These are phyloP conservation scores for Alternaria triticina DNA, from an alignment of 2,329 filamentous ascomycete species.

Conservation along the genomic window DNA sequence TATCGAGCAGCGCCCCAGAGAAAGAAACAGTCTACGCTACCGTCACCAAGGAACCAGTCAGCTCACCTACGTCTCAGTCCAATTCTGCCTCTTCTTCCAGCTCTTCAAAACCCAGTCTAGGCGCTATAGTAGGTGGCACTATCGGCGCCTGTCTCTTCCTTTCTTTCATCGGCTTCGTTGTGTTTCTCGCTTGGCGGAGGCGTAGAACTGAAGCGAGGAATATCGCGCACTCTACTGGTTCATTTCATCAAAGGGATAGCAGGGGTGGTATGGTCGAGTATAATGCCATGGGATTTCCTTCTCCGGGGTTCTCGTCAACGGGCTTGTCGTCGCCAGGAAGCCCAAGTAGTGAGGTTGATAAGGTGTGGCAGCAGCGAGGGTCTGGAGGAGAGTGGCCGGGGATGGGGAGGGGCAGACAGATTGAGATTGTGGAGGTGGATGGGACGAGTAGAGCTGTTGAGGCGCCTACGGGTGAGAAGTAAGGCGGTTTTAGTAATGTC, in stretches of 20 bases:
- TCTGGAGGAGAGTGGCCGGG: slow-evolving; percentile 1
- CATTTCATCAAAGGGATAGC: not conserved
- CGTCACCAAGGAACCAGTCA: slow-evolving; percentile 1
- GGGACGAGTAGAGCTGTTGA: slow-evolving; percentile 15
- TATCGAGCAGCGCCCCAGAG: not conserved
- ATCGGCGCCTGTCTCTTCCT: slow-evolving; percentile 38
- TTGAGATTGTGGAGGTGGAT: slow-evolving; percentile 19
- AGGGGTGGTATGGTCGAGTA: slow-evolving; percentile 11
- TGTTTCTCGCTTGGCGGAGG: slow-evolving; percentile 30
- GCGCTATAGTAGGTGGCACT: slow-evolving; percentile 43
- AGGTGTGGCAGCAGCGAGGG: slow-evolving; percentile 6
- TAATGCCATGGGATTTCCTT: slow-evolving; percentile 12
- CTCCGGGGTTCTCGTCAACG: not conserved
- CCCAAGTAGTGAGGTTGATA: slow-evolving; percentile 2
- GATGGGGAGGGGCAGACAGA: not conserved
- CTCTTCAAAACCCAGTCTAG: slow-evolving; percentile 23
- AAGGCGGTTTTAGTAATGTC: not conserved
- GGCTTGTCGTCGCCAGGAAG: not conserved
- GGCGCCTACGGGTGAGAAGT: slow-evolving; percentile 3
- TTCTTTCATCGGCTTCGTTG: slow-evolving; percentile 27
- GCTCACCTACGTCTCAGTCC: not conserved
- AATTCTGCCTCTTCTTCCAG: not conserved
- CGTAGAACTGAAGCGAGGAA: slow-evolving; percentile 4
- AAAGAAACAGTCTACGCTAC: slow-evolving; percentile 11
- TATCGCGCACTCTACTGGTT: not conserved